Evolutionary conservation across 2,329 filamentous ascomycete genomes (phyloP), one percentile per base, ranked within the genome.

Genomic region (Drechslerella dactyloides): DNA sequence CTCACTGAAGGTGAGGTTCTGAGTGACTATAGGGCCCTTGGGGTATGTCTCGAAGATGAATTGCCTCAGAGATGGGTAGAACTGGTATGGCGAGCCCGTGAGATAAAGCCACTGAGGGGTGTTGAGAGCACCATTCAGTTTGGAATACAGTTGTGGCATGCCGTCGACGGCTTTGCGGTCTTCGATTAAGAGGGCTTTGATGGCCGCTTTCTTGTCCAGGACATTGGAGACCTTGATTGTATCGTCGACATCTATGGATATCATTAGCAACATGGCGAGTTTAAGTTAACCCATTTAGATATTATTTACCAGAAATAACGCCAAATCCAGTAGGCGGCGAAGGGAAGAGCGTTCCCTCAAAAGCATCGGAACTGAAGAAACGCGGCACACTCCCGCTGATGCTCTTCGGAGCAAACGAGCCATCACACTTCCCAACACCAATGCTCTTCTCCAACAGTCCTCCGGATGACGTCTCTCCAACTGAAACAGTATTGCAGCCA

Each of bases 151-250:
- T 76, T 90, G 87, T 0, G 92, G 90, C 92, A 97, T 97, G 56
- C 90, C 91, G 0, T 83, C 76, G n/a, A 93, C 86, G 0, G 90
- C 86, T 17, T 84, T 82, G 0, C 91, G 88, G n/a, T 86, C 82
- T 53, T 93, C 89, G 53, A 90, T 85, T 77, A 97, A 97, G 0
- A 93, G 97, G 54, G 89, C 88, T 55, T 86, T 85, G 4, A 97
- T 82, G 76, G 97, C 93, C 1, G 91, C 91, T 5, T 89, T 84
- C 0, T 91, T 88, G 56, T 91, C 89, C 46, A 88, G 86, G 0
- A 93, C 96, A 79, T 90, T 84, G 0, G 93, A 97, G 75, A 93
- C 82, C 80, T 97, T 97, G 82, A 97, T 96, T 0, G 93, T 96
- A 80, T 97, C 93, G 78, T 97, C 94, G 75, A 97, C 86, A 76